Conservation (phyloP, 1,139 yeast species). For the Hyphopichia khmerensis region DNA sequence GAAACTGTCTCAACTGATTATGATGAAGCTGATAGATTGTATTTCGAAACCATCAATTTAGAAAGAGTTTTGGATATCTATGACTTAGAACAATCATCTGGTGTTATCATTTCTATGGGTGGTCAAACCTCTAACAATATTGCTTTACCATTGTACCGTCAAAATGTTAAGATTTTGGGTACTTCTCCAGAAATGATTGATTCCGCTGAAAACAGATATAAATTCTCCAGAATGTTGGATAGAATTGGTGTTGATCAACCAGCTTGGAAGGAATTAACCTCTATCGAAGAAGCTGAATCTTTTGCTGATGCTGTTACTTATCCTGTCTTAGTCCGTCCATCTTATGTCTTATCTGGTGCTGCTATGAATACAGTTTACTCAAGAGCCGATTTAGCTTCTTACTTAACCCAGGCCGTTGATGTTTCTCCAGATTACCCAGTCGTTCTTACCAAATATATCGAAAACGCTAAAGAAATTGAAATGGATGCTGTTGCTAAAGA, state of each 20-base stretch:
- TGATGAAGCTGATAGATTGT: slow-evolving; percentile 95
- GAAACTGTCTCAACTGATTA: slow-evolving; percentile 98
- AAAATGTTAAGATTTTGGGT: slow-evolving; percentile 93
- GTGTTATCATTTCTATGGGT: slow-evolving; percentile 98
- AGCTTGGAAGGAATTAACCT: slow-evolving; percentile 97
- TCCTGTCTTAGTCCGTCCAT: slow-evolving; percentile 97
- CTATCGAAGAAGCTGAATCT: slow-evolving; percentile 87
- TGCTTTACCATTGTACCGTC: slow-evolving; percentile 91
- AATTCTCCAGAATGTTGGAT: slow-evolving; percentile 97
- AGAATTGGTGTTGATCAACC: slow-evolving; percentile 98
- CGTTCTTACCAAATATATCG: slow-evolving; percentile 92
- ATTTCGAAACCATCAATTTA: slow-evolving; percentile 92
- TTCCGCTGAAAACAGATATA: slow-evolving; percentile 96
- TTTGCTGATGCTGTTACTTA: slow-evolving; percentile 90
- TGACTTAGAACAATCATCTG: slow-evolving; percentile 85
- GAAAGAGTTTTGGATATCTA: slow-evolving; percentile 96
- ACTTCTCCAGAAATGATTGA: slow-evolving; percentile 99
- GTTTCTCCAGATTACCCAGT: slow-evolving; percentile 98
- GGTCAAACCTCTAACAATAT: slow-evolving; percentile 98
- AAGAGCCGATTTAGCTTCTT: slow-evolving; percentile 81
- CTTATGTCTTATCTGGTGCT: slow-evolving; percentile 97
- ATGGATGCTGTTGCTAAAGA: slow-evolving; percentile 93
- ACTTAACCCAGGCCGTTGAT: slow-evolving; percentile 91
- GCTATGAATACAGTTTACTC: slow-evolving; percentile 98
- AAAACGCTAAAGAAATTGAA: slow-evolving; percentile 95